Base-by-base conservation (phyloP, 2,329 filamentous ascomycete species). In the Leptographium galeiforme region DNA sequence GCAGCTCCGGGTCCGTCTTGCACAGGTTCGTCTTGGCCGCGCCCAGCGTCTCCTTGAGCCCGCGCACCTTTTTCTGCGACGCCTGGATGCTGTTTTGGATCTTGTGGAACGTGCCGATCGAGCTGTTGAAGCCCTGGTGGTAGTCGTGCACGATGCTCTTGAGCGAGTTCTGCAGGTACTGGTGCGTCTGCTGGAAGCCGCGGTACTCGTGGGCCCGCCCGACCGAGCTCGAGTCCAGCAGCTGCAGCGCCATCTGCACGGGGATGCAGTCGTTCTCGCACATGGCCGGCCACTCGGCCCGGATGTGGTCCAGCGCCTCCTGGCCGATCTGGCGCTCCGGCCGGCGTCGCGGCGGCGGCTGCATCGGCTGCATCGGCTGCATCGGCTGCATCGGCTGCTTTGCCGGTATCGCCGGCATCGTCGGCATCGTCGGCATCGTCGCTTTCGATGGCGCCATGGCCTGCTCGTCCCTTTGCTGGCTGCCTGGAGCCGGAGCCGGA, bases 81-180 rank as follows among this genome's bases (percentile, higher is more conserved):
- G 81, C 76, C 62, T 91, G 87, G 59, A 98, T 93, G 68, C 89
- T 95, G 51, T 84, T 82, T 67, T 98, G 93, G 57, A 98, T 98
- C 69, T 95, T 96, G 73, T 98, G 94, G 65, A 97, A 98, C 19
- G 91, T 97, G 67, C 91, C 93, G 58, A 98, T 97, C 50, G 91
- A 96, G 68, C 89, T 95, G 70, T 97, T 98, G 77, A 98, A 98
- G 48, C 93, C 94, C 68, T 98, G 93, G 64, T 98, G 91, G 65
- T 98, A 91, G 70, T 98, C 91, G 67, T 98, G 95, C 32, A 98
- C 93, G 61, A 98, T 95, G 38, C 84, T 82, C 68, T 95, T 96
- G 54, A 98, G 75, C 11, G 91, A 90, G 61, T 85, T 85, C 65
- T 98, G 90, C n/a, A 98, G 79, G 65, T 93, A 88, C 59, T 82